Conservation (phyloP, 352 stramenopile species). For the Pythium aristosporum region DNA sequence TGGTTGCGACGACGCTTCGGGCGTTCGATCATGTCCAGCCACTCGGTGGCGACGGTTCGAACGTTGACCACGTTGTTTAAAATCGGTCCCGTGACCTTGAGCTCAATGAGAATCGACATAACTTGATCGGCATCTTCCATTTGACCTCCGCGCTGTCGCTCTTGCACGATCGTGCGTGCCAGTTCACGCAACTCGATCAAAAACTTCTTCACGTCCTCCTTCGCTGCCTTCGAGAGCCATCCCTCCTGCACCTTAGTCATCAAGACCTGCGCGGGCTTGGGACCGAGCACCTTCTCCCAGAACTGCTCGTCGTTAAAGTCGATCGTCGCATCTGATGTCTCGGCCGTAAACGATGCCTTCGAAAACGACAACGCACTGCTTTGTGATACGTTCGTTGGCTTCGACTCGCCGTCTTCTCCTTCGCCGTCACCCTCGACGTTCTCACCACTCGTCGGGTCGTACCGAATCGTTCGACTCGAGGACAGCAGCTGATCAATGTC, state of each 20-base stretch:
- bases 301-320: constrained; percentile 92
- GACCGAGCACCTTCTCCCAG: constrained; percentile 88
- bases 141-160: constrained; percentile 82
- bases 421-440: constrained; percentile 37
- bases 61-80: constrained; percentile 77
- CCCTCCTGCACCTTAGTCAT: constrained; percentile 89
- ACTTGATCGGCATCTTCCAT: constrained; percentile 84
- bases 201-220: constrained; percentile 83
- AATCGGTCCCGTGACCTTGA: constrained; percentile 83
- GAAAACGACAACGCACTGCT: constrained; percentile 83
- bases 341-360: constrained; percentile 85
- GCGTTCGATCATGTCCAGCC: constrained; percentile 87
- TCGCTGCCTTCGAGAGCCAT: constrained; percentile 63
- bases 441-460: constrained; percentile 71
- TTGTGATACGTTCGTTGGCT: constrained; percentile 44
- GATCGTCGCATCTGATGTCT: constrained; percentile 85
- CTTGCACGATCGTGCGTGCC: constrained; percentile 76
- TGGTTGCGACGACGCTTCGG: constrained; percentile 84
- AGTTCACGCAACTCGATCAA: constrained; percentile 76
- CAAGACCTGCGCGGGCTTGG: constrained; percentile 82
- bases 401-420: constrained; percentile 37
- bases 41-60: constrained; percentile 69
- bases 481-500: constrained; percentile 87
- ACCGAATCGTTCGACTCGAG: constrained; percentile 85
- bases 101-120: constrained; percentile 84